Conservation (phyloP, 345 rosid genomes). For the Iberis pinnata region DNA sequence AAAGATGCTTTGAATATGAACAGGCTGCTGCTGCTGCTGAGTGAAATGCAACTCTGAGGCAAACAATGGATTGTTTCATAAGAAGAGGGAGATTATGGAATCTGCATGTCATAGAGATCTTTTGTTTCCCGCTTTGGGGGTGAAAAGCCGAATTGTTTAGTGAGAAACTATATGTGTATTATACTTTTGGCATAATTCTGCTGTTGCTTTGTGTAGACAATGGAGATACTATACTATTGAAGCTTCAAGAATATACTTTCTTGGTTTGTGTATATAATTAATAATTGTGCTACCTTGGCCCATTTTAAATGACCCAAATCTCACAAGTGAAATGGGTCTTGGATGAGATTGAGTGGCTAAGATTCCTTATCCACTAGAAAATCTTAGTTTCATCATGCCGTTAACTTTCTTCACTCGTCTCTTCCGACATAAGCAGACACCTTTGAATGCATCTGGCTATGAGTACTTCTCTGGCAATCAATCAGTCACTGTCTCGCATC, state of each 20-base stretch:
- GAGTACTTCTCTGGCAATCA: conserved; percentile 42
- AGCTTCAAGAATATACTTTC: neutral
- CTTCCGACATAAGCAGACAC: neutral
- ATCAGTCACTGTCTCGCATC: conserved; percentile 43
- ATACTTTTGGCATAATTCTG: neutral
- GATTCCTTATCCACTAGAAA: conserved; percentile 21
- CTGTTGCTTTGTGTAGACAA: conserved; percentile 17
- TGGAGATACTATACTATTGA: too few species aligned
- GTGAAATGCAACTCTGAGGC: conserved; percentile 14
- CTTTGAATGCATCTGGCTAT: conserved; percentile 10
- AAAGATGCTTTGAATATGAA: conserved; percentile 16
- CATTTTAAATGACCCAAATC: too few species aligned
- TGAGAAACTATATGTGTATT: neutral
- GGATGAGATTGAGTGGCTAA: conserved; percentile 20
- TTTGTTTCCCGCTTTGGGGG: conserved; percentile 14
- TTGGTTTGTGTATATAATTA: neutral
- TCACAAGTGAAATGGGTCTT: too few species aligned
- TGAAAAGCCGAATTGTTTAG: neutral
- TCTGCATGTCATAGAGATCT: conserved; percentile 6
- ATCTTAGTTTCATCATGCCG: neutral
- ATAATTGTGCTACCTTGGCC: too few species aligned
- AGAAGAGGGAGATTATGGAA: neutral
- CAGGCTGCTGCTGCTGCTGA: conserved; percentile 28
- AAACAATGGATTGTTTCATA: too few species aligned
- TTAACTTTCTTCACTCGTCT: neutral